A percentile compares a stretch with the other conserved stretches of the same genome.
Conservation (phyloP, 192 early-diverging fungal species). For the Backusella australiensis region DNA sequence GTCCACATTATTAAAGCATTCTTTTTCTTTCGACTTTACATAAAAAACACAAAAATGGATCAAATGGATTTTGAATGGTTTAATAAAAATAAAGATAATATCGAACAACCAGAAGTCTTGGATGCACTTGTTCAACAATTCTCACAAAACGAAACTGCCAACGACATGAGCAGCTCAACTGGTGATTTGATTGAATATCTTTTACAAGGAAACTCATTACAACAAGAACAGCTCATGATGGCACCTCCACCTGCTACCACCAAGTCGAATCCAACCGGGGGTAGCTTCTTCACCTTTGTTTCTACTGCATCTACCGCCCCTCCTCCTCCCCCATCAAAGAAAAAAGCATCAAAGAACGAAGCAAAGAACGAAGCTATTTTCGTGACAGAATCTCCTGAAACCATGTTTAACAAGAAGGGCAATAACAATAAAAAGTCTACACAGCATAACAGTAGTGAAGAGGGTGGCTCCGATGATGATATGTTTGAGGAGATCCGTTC, state of each 20-base stretch:
- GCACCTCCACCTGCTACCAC: neutral
- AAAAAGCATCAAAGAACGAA: neutral
- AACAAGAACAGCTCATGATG: neutral
- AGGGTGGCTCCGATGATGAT: conserved; percentile 1
- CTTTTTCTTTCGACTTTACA: neutral
- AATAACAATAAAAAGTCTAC: conserved; percentile 1
- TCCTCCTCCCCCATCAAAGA: neutral
- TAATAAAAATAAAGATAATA: conserved; percentile 7
- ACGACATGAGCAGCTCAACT: neutral
- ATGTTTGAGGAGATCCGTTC: neutral
- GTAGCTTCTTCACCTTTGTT: neutral
- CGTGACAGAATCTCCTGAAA: conserved; percentile 23
- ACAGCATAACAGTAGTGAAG: neutral
- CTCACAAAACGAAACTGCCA: neutral
- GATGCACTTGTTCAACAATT: neutral
- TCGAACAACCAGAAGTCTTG: neutral
- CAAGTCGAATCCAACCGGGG: neutral
- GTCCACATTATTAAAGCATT: neutral
- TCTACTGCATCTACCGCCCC: neutral
- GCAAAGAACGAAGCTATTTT: conserved; percentile 9
- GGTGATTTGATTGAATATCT: neutral
- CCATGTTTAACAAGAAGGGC: conserved; percentile 7
- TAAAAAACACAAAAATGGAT: neutral
- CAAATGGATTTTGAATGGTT: conserved; percentile 8
- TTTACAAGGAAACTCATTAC: neutral